Evolutionary conservation across 148 eudicot genomes (phyloP), one percentile per base, ranked within the genome.

Genomic region (Diospyros kaki): DNA sequence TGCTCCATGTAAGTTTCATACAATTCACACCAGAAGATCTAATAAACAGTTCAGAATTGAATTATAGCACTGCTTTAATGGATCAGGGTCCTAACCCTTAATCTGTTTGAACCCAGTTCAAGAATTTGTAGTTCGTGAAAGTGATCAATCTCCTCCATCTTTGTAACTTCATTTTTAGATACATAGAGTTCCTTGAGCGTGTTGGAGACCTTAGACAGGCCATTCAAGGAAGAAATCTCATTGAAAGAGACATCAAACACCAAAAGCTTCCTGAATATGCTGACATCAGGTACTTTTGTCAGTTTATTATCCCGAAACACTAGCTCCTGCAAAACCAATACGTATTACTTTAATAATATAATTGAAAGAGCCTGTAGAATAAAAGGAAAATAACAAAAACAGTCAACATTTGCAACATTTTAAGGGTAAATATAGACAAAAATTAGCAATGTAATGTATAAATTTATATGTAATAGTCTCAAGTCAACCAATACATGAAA

Each of bases 141-240:
- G 83, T 95, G 98, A 74, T 89, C 96, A 67, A 95, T 95, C 83
- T 95, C 98, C 85, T 95, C 97, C 45, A 95, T 92, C 84, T 89
- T 95, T 39, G 89, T 55, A 64, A 95, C 84, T 89, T 95, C 98
- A 80, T 95, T 95, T 87, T 95, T 95, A 5, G 98, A 95, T 50
- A 95, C 88, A 71, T 92, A 92, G 51, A 95, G 88, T 79, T 95
- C 98, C 85, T 77, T 89, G 73, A 95, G 91, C 5, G 81, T 88
- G 83, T 62, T 87, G 76, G 96, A 83, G 73, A 84, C 92, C 80
- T 84, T 92, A 76, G 92, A 89, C 84, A 92, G 68, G 75, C 94
- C 98, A 82, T 68, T 83, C 77, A 83, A 75, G 28, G 96, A 89
- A 58, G 91, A 68, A 73, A 95, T 95, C 85, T 92, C 98, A 78